Evolutionary conservation across 306 rosid genomes (phyloP), one percentile per base, ranked within the genome.

Genomic region (Quercus cerris): DNA sequence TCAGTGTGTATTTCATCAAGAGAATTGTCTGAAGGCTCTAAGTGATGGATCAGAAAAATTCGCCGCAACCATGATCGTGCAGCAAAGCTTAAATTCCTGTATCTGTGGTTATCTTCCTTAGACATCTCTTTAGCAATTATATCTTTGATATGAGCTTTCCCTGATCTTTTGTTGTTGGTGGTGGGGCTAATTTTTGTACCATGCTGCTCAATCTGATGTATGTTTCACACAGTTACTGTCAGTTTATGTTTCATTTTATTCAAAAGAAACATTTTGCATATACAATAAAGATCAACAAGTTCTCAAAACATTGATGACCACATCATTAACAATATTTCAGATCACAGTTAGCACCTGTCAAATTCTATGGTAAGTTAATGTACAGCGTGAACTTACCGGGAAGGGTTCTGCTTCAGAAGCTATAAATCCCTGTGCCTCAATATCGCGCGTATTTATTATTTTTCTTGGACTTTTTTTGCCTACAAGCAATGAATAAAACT

Each of bases 331-430:
- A 3, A 13, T 49, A 49, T 49, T 49, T 49, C 17, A 49, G 15
- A 12, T 49, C 54, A 38, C 59, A 33, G 56, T 49, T 35, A 56
- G 51, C 30, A 58, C 25, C 66, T 58, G 28, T 20, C 31, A 58
- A 58, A 58, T 58, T 23, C 66, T 20, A 12, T 3, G 30, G 31
- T 20, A 23, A 58, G 11, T 22, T 10, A 58, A 58, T 58, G 66
- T 22, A 58, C 4, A 1, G 9, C 73, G 54, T 49, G 74, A 79
- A 84, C 88, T 80, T 75, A 92, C 97, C 81, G 54, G 78, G 52
- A 79, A 69, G 25, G 83, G 64, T 83, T 94, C 85, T 61, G 81
- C 79, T 71, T 80, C 97, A 46, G 80, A 52, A 70, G 46, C 71
- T 25, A 56, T 77, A 71, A 44, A 64, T 71, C 79, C 84, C 69